Conservation (phyloP, 2,329 filamentous ascomycete species). For the Fusarium drepaniforme region DNA sequence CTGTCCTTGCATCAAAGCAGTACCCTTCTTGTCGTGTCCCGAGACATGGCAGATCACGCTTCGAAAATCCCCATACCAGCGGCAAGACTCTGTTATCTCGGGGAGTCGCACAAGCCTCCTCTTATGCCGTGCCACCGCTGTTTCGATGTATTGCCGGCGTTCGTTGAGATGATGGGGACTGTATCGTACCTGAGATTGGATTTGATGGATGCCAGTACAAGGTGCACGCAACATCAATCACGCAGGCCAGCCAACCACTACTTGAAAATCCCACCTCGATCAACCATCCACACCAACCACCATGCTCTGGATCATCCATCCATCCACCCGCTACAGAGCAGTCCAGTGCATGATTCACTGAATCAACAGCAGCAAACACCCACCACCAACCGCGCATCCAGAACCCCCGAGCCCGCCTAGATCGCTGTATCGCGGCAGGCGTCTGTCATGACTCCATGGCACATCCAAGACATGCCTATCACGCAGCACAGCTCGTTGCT, state of each 20-base stretch:
- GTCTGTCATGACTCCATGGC: constrained; percentile 33
- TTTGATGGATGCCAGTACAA: background rate
- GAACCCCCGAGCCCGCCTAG: constrained; percentile 29
- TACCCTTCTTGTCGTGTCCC: background rate
- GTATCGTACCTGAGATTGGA: background rate
- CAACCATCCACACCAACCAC: constrained; percentile 36
- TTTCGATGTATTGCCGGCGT: constrained; percentile 15
- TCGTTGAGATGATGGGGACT: background rate
- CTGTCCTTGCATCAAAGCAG: constrained; percentile 2
- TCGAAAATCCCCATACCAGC: constrained; percentile 11
- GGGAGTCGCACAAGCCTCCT: constrained; percentile 18
- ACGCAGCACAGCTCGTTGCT: constrained; percentile 38
- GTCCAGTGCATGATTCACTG: constrained; percentile 27
- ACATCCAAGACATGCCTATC: constrained; percentile 43
- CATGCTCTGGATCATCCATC: constrained; percentile 36
- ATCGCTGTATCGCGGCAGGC: constrained; percentile 31
- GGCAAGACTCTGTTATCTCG: background rate
- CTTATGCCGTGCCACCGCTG: background rate
- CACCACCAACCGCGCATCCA: constrained; percentile 25
- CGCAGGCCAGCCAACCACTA: constrained; percentile 15
- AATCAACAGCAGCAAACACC: constrained; percentile 26
- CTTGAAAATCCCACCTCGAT: constrained; percentile 20
- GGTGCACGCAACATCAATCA: constrained; percentile 9
- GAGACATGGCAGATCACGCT: constrained; percentile 19
- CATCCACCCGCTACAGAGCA: constrained; percentile 14